A percentile compares a stretch with the other conserved stretches of the same genome.
phyloP scores from a whole-genome alignment of 2,329 filamentous ascomycete genomes.

The Pseudocercospora fijiensis region DNA sequence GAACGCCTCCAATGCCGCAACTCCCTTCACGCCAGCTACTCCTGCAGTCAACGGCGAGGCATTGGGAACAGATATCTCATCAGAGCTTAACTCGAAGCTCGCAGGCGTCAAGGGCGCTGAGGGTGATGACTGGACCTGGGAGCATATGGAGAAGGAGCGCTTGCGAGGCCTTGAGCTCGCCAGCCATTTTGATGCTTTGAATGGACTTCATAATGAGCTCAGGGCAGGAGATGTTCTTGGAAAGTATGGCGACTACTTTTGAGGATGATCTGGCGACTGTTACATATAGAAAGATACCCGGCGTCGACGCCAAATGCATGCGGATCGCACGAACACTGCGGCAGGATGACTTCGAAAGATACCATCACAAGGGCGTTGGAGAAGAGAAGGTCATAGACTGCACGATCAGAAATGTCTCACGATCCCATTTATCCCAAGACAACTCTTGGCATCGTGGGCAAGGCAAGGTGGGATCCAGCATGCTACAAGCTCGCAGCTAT shows the following conservation, averaged over 20 bases:
- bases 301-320: not conserved
- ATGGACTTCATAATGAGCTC: constrained; percentile 55
- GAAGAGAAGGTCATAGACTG: not conserved
- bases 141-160: constrained; percentile 59
- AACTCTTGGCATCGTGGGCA: no score
- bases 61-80: constrained; percentile 29
- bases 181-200: constrained; percentile 55
- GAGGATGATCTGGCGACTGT: no score
- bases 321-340: no score
- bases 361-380: not conserved
- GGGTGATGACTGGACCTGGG: constrained; percentile 58
- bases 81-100: constrained; percentile 33
- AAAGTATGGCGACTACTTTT: constrained; percentile 39
- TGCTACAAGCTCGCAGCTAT: not conserved
- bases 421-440: no score
- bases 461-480: not conserved
- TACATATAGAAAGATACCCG: not conserved
- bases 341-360: no score
- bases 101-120: constrained; percentile 20
- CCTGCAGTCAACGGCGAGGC: constrained; percentile 25
- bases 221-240: constrained; percentile 47
- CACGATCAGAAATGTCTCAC: no score
- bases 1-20: constrained; percentile 20
- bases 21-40: constrained; percentile 31
- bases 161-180: constrained; percentile 56